Conservation (phyloP, 2,329 filamentous ascomycete genomes). For the Cadophora sp. region DNA sequence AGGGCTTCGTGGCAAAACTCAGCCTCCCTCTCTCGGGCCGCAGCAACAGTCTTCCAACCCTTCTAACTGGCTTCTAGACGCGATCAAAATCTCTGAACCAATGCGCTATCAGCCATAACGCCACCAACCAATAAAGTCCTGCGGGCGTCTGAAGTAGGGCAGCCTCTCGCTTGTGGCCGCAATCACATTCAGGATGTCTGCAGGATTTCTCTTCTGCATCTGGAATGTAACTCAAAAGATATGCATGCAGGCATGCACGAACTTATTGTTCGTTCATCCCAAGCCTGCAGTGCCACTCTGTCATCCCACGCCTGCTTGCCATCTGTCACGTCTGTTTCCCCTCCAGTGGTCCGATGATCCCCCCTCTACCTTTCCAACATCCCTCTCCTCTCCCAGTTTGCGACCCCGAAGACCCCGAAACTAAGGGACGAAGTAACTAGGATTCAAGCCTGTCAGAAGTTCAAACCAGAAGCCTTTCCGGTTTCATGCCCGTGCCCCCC, state of each 20-base stretch:
- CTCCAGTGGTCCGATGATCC: neutral
- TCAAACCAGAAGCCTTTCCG: conserved; percentile 1
- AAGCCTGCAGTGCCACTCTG: neutral
- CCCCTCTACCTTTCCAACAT: neutral
- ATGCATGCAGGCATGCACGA: neutral
- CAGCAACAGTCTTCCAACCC: neutral
- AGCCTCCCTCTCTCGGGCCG: neutral
- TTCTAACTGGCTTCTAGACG: conserved; percentile 11
- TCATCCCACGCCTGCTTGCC: neutral
- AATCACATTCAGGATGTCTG: neutral
- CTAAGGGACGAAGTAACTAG: neutral
- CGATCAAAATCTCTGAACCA: neutral
- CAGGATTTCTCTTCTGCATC: neutral
- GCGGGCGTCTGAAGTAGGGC: neutral
- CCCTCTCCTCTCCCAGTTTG: neutral
- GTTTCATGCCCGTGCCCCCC: conserved; percentile 13
- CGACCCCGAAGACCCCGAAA: conserved; percentile 2
- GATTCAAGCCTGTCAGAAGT: neutral
- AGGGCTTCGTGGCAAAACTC: conserved; percentile 2
- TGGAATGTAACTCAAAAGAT: neutral
- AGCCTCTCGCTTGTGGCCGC: neutral
- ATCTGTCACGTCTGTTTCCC: neutral
- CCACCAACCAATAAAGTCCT: conserved; percentile 14
- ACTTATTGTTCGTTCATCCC: neutral
- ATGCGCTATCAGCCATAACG: conserved; percentile 3